Evolutionary conservation across 306 rosid species (phyloP), one percentile per base, ranked within the genome.

Genomic region (Ammopiptanthus mongolicus): DNA sequence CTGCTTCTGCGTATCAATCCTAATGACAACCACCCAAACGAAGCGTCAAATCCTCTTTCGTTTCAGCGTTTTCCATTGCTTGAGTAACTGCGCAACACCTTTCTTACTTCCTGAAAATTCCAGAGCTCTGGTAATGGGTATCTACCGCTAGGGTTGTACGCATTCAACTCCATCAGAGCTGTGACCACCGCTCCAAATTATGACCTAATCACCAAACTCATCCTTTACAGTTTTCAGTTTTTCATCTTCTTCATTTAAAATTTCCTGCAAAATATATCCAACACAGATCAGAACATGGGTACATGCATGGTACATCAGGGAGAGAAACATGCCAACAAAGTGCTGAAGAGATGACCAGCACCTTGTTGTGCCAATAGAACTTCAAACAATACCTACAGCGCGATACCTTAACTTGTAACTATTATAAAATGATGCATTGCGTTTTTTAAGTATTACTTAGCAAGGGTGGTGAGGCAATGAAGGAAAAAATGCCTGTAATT

Each of bases 81-180:
- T 79, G 22, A 94, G 41, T 46, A 91, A 6, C 66, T 68, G 47
- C 0, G 31, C 10, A 36, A 81, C 78, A 33, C 91, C 97, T 78
- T 95, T 48, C 87, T 87, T 69, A 74, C 87, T 68, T 87, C 89
- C 51, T 82, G 81, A 9, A 58, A 73, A 83, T 88, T 90, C 96
- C 97, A 94, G 13, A 90, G 76, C 64, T 94, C 97, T 2, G 34
- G 60, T 61, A 87, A 0, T 5, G 72, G 15, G 65, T 90, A 91
- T 76, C 98, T 82, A 11, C 98, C 98, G 78, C 98, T 94, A 4
- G 97, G 87, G 64, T 94, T 91, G 74, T 87, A 88, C 37, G 87
- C 87, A 15, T 91, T 90, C 81, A 88, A 2, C 68, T 94, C 98
- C 82, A 33, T 59, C 80, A 90, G 47, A 47, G 98, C 92, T 29